Evolutionary conservation across 2,329 filamentous ascomycete species (phyloP).

Genomic region (Knufia fluminis): DNA sequence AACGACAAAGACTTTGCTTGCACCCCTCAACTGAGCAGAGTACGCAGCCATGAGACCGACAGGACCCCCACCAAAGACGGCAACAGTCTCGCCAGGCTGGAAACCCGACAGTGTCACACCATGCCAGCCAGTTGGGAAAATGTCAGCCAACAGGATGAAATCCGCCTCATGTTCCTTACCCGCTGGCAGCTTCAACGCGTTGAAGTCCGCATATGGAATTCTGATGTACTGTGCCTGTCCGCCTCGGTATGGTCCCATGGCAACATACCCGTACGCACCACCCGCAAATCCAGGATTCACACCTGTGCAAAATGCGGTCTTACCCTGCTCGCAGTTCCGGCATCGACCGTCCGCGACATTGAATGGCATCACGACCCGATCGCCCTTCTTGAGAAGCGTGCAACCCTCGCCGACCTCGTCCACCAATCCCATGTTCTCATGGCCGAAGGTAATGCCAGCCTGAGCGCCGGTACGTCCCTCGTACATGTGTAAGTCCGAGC

Average conservation of each 20-base stretch:
- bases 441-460: slow-evolving; percentile 52
- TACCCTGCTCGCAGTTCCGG: slow-evolving; percentile 55
- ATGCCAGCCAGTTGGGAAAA: slow-evolving; percentile 34
- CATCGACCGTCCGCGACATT: slow-evolving; percentile 57
- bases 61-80: slow-evolving; percentile 55
- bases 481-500: slow-evolving; percentile 47
- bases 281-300: slow-evolving; percentile 53
- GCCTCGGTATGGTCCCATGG: slow-evolving; percentile 38
- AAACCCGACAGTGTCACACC: slow-evolving; percentile 32
- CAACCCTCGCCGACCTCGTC: slow-evolving; percentile 50
- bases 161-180: slow-evolving; percentile 54
- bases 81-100: slow-evolving; percentile 45
- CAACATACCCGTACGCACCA: slow-evolving; percentile 53
- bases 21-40: slow-evolving; percentile 51
- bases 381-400: slow-evolving; percentile 52
- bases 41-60: slow-evolving; percentile 59
- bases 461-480: slow-evolving; percentile 56
- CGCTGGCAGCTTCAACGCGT: slow-evolving; percentile 51
- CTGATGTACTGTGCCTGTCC: slow-evolving; percentile 56
- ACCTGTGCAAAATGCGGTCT: slow-evolving; percentile 57
- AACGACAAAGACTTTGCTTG: slow-evolving; percentile 51
- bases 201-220: slow-evolving; percentile 60
- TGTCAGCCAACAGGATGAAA: slow-evolving; percentile 44
- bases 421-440: slow-evolving; percentile 54
- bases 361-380: slow-evolving; percentile 57